phyloP scores from a whole-genome alignment of 345 rosid species.

The Durio zibethinus region DNA sequence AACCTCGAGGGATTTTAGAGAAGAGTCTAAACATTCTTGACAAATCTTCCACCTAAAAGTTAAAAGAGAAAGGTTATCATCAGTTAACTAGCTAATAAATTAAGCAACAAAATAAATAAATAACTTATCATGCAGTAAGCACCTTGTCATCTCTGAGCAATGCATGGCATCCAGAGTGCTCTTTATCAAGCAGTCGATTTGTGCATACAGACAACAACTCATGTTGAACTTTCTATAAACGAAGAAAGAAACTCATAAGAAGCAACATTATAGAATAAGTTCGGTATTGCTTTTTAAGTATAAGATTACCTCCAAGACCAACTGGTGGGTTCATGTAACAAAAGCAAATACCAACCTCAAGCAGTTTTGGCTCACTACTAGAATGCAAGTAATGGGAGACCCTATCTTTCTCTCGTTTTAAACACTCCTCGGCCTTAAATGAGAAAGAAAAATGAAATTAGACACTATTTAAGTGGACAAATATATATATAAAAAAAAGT shows the following conservation, averaged over 20 bases:
- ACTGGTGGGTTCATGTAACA: background rate
- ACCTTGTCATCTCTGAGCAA: constrained; percentile 82
- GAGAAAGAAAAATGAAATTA: background rate
- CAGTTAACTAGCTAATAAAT: background rate
- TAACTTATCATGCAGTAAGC: constrained; percentile 10
- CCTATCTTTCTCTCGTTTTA: constrained; percentile 61
- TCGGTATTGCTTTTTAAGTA: background rate
- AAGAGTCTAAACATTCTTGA: constrained; percentile 78
- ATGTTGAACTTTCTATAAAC: constrained; percentile 55
- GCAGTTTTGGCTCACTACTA: constrained; percentile 51
- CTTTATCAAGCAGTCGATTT: constrained; percentile 62
- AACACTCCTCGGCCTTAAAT: constrained; percentile 57
- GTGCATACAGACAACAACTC: constrained; percentile 50
- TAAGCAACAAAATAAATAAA: background rate
- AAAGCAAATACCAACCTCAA: constrained; percentile 49
- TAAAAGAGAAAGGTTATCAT: background rate
- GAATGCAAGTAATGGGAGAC: constrained; percentile 58
- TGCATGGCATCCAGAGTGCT: constrained; percentile 64
- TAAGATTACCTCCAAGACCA: background rate
- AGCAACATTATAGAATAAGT: background rate
- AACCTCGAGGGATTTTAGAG: constrained; percentile 47
- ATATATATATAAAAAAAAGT: background rate
- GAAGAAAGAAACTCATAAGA: background rate
- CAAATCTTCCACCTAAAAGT: constrained; percentile 60
- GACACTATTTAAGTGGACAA: background rate